These are phyloP conservation scores for Termitomyces heimii DNA, from an alignment of 768 basidiomycete genomes.

Conservation along the genomic window DNA sequence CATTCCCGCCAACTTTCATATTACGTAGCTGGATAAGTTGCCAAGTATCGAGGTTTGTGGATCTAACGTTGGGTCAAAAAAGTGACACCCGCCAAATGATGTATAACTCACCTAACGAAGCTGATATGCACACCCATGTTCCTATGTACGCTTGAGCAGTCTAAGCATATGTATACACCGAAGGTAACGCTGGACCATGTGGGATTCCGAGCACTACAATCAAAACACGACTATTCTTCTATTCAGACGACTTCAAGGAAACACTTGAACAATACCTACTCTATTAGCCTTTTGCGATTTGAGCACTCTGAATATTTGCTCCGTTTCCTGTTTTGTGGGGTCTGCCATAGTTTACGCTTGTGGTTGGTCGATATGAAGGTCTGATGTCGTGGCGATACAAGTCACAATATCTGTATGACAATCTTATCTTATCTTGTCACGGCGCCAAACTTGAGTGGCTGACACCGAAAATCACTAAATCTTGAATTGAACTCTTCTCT, in stretches of 20 bases:
- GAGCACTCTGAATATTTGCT: slow-evolving; percentile 78
- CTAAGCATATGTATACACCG: slow-evolving; percentile 95
- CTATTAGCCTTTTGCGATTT: slow-evolving; percentile 87
- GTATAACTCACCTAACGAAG: slow-evolving; percentile 75
- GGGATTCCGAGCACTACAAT: slow-evolving; percentile 92
- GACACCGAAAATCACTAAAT: no score
- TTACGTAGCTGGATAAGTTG: slow-evolving; percentile 83
- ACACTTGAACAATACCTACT: slow-evolving; percentile 29
- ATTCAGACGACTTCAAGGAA: background rate
- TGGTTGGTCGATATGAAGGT: slow-evolving; percentile 13
- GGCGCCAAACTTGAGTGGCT: no score
- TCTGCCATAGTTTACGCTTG: slow-evolving; percentile 47
- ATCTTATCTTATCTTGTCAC: slow-evolving; percentile 13
- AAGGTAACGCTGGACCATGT: slow-evolving; percentile 98
- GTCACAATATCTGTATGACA: slow-evolving; percentile 2
- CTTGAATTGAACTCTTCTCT: no score
- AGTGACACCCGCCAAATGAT: background rate
- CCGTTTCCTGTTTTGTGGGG: slow-evolving; percentile 82
- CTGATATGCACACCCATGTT: slow-evolving; percentile 98
- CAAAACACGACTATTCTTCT: slow-evolving; percentile 62
- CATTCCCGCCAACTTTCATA: slow-evolving; percentile 96
- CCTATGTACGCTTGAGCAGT: slow-evolving; percentile 92
- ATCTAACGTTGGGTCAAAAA: slow-evolving; percentile 48
- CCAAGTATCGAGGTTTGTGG: slow-evolving; percentile 96
- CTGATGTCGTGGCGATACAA: slow-evolving; percentile 26